Percentiles rank a stretch among this genome's conserved stretches.
Conservation (phyloP, 805 yeast species). For the Citeromyces matritensis region DNA sequence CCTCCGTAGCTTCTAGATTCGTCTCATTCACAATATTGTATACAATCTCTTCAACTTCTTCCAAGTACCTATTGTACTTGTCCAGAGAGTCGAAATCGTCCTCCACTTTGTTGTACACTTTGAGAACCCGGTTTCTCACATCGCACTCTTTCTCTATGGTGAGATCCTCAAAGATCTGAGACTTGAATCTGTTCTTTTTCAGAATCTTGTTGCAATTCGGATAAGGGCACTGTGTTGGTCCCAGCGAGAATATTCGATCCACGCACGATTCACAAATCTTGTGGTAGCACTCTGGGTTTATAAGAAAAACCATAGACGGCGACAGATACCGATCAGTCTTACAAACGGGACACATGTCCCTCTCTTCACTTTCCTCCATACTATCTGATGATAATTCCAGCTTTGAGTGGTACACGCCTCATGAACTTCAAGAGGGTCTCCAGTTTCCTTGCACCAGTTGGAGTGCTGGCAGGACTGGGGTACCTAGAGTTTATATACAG, state of each 20-base stretch:
- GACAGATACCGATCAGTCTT: constrained; percentile 88
- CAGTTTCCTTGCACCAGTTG: neutral
- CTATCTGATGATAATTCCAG: neutral
- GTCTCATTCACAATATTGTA: constrained; percentile 61
- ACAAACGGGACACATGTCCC: constrained; percentile 70
- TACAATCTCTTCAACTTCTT: constrained; percentile 67
- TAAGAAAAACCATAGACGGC: constrained; percentile 83
- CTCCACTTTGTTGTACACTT: constrained; percentile 67
- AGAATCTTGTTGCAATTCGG: constrained; percentile 78
- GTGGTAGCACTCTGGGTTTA: constrained; percentile 96
- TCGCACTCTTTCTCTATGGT: constrained; percentile 87
- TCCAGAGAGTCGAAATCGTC: constrained; percentile 51
- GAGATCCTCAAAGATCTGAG: constrained; percentile 86
- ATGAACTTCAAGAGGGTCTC: too few species aligned
- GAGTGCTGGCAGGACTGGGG: constrained; percentile 7
- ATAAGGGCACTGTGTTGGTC: constrained; percentile 96
- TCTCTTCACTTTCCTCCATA: too few species aligned
- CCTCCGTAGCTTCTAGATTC: constrained; percentile 56
- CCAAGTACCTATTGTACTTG: constrained; percentile 67
- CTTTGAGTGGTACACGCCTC: constrained; percentile 1
- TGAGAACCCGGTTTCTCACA: constrained; percentile 61
- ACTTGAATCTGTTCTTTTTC: constrained; percentile 79
- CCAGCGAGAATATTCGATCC: constrained; percentile 83
- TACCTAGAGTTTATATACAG: constrained; percentile 13
- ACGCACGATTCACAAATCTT: constrained; percentile 96